Percentiles rank a stretch among this genome's conserved stretches.
Conservation (phyloP, 768 basidiomycete genomes). For the Boletus pseudo-olivaceus region DNA sequence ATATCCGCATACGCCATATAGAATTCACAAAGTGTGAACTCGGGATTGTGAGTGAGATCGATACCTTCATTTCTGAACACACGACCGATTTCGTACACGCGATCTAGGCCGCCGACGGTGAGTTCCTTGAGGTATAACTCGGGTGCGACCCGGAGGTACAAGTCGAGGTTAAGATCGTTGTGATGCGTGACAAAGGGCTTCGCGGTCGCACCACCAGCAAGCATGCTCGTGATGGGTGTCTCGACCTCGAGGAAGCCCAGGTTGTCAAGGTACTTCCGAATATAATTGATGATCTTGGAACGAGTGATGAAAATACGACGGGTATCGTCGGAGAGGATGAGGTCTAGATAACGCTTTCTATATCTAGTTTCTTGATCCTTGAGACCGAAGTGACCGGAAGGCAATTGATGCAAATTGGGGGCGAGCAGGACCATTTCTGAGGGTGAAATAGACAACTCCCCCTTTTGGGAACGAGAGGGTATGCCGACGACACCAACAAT, state of each 20-base stretch:
- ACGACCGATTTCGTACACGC: constrained; percentile 97
- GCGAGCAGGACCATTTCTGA: constrained; percentile 81
- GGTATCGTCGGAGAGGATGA: constrained; percentile 89
- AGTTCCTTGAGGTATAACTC: constrained; percentile 98
- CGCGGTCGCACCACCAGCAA: constrained; percentile 96
- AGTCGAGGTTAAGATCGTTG: constrained; percentile 94
- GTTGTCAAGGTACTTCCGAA: constrained; percentile 84
- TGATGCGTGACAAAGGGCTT: constrained; percentile 99
- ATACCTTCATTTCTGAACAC: constrained; percentile 99
- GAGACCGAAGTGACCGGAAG: constrained; percentile 87
- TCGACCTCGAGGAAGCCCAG: constrained; percentile 98
- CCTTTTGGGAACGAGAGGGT: constrained; percentile 91
- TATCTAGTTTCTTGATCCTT: constrained; percentile 98
- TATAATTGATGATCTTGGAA: constrained; percentile 86
- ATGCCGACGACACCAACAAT: constrained; percentile 89
- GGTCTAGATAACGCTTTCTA: constrained; percentile 97
- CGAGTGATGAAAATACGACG: constrained; percentile 90
- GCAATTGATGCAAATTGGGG: constrained; percentile 94
- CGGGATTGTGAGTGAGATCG: constrained; percentile 98
- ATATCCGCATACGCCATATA: constrained; percentile 99
- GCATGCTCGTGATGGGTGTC: constrained; percentile 96
- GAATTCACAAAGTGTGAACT: constrained; percentile 99
- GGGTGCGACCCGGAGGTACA: constrained; percentile 96
- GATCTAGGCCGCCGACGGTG: constrained; percentile 93
- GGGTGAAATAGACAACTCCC: constrained; percentile 89